A percentile compares a stretch with the other conserved stretches of the same genome.
Conservation (phyloP, 148 eudicot species). For the Rhododendron mucronatum region DNA sequence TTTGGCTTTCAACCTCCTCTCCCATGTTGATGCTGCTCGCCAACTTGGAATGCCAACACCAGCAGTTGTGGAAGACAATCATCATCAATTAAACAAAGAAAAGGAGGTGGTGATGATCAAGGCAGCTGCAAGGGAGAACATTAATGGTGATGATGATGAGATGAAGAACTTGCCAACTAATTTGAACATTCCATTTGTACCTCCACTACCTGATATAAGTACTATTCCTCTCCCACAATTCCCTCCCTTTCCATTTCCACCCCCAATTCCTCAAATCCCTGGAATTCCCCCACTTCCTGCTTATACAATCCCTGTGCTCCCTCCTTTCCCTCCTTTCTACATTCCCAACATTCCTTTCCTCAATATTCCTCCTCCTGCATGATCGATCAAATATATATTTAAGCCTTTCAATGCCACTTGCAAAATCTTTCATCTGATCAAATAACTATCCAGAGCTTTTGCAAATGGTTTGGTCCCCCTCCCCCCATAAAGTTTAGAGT, state of each 20-base stretch:
- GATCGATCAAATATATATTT: background rate
- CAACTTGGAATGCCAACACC: background rate
- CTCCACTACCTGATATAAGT: background rate
- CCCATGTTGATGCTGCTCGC: background rate
- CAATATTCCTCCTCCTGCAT: background rate
- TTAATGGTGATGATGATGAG: background rate
- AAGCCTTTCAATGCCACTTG: too few species aligned
- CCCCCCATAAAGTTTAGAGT: too few species aligned
- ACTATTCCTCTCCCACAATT: background rate
- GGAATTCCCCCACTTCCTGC: background rate
- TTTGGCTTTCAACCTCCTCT: background rate
- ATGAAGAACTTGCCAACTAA: background rate
- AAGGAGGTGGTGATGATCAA: background rate
- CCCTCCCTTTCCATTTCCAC: background rate
- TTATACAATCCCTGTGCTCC: background rate
- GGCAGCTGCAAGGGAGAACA: background rate
- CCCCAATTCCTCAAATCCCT: background rate
- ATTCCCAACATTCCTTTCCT: background rate
- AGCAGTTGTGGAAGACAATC: background rate
- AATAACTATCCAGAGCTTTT: background rate
- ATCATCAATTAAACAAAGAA: background rate
- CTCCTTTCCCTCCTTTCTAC: background rate
- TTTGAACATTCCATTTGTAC: background rate
- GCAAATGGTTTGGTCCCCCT: too few species aligned
- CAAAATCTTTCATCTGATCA: background rate